phyloP scores from a whole-genome alignment of 192 early-diverging fungal genomes.

The Backusella luteola region DNA sequence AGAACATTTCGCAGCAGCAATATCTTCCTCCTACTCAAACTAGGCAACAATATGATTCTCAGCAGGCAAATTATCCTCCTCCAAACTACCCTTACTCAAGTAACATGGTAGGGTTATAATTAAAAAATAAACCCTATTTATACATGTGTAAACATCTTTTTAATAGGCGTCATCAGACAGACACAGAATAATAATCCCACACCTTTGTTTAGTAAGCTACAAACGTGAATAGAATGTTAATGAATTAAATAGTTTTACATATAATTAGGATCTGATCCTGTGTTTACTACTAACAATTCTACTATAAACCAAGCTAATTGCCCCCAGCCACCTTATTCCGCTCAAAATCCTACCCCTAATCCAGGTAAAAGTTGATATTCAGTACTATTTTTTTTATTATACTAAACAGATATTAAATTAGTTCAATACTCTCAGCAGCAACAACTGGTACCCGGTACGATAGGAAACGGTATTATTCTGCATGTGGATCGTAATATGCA shows the following conservation, averaged over 20 bases:
- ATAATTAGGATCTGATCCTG: slow-evolving; percentile 15
- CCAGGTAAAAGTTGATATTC: neutral
- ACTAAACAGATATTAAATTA: neutral
- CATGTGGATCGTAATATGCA: slow-evolving; percentile 29
- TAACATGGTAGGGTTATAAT: neutral
- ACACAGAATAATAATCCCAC: neutral
- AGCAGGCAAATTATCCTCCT: neutral
- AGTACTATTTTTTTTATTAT: neutral
- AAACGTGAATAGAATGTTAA: neutral
- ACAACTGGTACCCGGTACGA: neutral
- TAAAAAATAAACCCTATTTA: neutral
- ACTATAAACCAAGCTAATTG: slow-evolving; percentile 25
- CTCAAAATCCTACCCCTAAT: slow-evolving; percentile 20
- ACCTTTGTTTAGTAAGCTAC: slow-evolving; percentile 4
- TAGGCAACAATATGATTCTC: neutral
- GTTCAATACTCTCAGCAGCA: slow-evolving; percentile 17
- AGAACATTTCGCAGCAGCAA: neutral
- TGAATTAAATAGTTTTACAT: neutral
- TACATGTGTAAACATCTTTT: neutral
- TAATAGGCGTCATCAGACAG: neutral
- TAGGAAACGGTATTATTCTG: slow-evolving; percentile 13
- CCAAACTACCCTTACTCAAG: too few species aligned
- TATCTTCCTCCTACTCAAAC: neutral
- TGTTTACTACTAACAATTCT: slow-evolving; percentile 14
- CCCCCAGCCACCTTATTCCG: slow-evolving; percentile 27